Conservation (phyloP, 1,284 basidiomycete genomes). For the Tremellales sp. region DNA sequence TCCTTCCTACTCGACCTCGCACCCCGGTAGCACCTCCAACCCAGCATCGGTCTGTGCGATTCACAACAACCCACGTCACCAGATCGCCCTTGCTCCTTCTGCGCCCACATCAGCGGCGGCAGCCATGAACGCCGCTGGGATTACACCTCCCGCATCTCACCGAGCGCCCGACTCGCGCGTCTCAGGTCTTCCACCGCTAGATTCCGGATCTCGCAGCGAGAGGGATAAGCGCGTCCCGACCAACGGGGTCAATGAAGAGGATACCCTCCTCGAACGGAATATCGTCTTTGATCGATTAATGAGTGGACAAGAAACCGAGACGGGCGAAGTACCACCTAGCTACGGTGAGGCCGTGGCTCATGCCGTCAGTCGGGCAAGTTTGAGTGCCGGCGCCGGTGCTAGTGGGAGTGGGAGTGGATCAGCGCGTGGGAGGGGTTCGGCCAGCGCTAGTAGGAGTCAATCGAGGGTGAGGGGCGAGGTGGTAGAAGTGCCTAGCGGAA, state of each 20-base stretch:
- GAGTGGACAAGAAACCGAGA: conserved; percentile 60
- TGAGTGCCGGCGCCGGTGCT: not conserved
- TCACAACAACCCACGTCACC: conserved; percentile 18
- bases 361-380: conserved; percentile 2
- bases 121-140: not conserved
- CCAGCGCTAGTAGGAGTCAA: conserved; percentile 4
- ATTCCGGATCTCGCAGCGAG: too few relatives aligned
- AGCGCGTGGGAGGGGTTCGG: not conserved
- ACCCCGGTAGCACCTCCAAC: conserved; percentile 5
- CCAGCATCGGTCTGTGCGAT: conserved; percentile 28
- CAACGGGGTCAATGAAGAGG: conserved; percentile 17
- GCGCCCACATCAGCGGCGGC: not conserved
- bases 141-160: not conserved
- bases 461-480: conserved; percentile 7
- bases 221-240: conserved; percentile 1
- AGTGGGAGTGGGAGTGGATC: conserved; percentile 4
- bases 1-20: conserved; percentile 52
- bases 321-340: conserved; percentile 61
- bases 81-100: not conserved
- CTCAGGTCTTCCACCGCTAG: not conserved
- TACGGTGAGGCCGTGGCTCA: conserved; percentile 53
- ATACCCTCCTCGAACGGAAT: conserved; percentile 46
- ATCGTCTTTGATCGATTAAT: conserved; percentile 55
- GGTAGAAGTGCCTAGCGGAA: conserved; percentile 7
- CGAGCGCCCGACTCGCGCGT: not conserved